These are phyloP conservation scores for Trichopus zeylanicus DNA, from an alignment of 116 monocot species.

Conservation along the genomic window DNA sequence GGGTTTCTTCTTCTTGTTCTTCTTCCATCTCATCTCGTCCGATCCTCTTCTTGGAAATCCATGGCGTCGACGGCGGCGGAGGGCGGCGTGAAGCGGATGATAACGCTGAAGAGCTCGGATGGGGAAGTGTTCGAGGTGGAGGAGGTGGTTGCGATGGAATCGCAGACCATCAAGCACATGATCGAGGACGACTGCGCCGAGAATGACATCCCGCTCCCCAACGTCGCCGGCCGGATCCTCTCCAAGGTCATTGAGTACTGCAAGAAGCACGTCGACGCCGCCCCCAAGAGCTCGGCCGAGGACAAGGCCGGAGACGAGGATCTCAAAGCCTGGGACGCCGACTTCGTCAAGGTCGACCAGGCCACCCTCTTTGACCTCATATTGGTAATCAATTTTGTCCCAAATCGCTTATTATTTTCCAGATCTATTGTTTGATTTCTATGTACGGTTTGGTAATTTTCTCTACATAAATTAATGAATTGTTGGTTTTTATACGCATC, in stretches of 20 bases:
- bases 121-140: conserved; percentile 79
- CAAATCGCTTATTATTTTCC: background rate
- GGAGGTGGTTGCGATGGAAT: conserved; percentile 56
- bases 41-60: too few relatives aligned
- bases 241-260: conserved; percentile 83
- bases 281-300: background rate
- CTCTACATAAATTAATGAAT: too few relatives aligned
- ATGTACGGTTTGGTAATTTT: background rate
- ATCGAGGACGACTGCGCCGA: conserved; percentile 73
- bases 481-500: too few relatives aligned
- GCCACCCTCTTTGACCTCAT: conserved; percentile 8
- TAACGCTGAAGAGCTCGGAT: conserved; percentile 56
- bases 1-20: too few relatives aligned
- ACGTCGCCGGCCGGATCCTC: conserved; percentile 70
- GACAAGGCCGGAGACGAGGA: conserved; percentile 1
- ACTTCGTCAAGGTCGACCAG: conserved; percentile 1
- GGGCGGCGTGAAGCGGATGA: background rate
- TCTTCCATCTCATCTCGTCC: too few relatives aligned
- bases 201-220: conserved; percentile 64
- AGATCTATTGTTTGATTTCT: background rate
- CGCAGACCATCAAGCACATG: conserved; percentile 68
- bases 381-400: conserved; percentile 1
- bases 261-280: conserved; percentile 64
- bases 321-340: conserved; percentile 1
- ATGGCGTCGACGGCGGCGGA: background rate